Base-by-base conservation (phyloP, 441 rosid genomes). In the Francoa sonchifolia region DNA sequence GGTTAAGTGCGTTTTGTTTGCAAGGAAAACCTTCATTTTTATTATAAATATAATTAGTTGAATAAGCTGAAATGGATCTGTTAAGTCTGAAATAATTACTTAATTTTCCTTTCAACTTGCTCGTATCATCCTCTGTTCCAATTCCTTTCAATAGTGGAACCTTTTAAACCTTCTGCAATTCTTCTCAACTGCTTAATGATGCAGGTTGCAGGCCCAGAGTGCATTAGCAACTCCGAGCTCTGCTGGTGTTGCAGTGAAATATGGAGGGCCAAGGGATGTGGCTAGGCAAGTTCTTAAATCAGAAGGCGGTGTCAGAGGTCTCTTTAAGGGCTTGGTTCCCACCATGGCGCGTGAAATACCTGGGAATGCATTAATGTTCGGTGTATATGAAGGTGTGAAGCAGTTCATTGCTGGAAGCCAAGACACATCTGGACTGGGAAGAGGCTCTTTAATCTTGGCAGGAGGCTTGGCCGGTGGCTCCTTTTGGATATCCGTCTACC, bases 141-240 rank as follows among this genome's bases (percentile, higher is more conserved):
- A n/a, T n/a, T n/a, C n/a, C n/a, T n/a, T n/a, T n/a, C n/a, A n/a
- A n/a, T n/a, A n/a, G n/a, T n/a, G n/a, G n/a, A n/a, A n/a, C n/a
- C n/a, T n/a, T n/a, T n/a, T n/a, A n/a, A n/a, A n/a, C n/a, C n/a
- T n/a, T n/a, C n/a, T n/a, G n/a, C n/a, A n/a, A n/a, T n/a, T n/a
- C n/a, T n/a, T n/a, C n/a, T n/a, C n/a, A n/a, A n/a, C n/a, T n/a
- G n/a, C n/a, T n/a, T n/a, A n/a, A n/a, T n/a, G n/a, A n/a, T n/a
- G n/a, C 61, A 88, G 97, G 83, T 63, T 81, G 62, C 97, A 84
- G 69, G 97, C 97, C 23, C 95, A 84, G 63, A 75, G 88, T 52
- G 74, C 73, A 32, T 11, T 72, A 55, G 90, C 75, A 9, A 51
- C 58, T 26, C 39, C 87, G 27, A 63, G 72, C 41, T 39, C 79